These are phyloP conservation scores for Suillus weaverae DNA, from an alignment of 768 basidiomycete genomes.

Conservation along the genomic window DNA sequence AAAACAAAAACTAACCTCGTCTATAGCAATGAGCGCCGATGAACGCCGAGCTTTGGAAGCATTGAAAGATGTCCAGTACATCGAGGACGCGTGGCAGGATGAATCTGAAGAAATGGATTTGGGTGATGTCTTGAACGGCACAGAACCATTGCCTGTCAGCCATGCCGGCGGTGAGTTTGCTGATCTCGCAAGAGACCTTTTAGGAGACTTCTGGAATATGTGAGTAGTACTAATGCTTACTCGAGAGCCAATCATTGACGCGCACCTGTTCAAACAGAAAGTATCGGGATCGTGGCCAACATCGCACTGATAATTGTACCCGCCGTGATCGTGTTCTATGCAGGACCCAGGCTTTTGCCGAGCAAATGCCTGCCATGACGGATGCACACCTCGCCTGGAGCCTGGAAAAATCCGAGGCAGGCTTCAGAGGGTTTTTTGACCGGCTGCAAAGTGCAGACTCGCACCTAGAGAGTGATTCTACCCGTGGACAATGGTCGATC, in stretches of 20 bases:
- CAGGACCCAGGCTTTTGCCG: background rate
- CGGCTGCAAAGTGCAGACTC: background rate
- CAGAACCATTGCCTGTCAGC: background rate
- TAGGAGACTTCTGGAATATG: conserved; percentile 7
- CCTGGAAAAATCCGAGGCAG: background rate
- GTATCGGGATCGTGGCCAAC: too few species aligned
- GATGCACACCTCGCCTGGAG: conserved; percentile 10
- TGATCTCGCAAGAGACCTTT: conserved; percentile 3
- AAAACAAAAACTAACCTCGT: background rate
- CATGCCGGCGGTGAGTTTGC: conserved; percentile 12
- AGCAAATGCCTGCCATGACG: conserved; percentile 1
- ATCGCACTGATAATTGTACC: background rate
- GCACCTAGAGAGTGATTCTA: background rate
- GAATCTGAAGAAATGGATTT: background rate
- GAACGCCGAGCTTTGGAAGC: background rate
- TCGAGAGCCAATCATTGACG: background rate
- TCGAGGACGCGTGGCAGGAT: background rate
- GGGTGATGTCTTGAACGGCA: conserved; percentile 2
- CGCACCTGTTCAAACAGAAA: background rate
- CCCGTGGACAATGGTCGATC: background rate
- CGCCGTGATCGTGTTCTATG: background rate
- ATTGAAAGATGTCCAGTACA: background rate
- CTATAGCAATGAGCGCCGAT: background rate
- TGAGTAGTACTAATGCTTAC: background rate
- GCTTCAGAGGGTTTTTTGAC: background rate